phyloP scores from a whole-genome alignment of 2,329 filamentous ascomycete species.

The Nemania abortiva region DNA sequence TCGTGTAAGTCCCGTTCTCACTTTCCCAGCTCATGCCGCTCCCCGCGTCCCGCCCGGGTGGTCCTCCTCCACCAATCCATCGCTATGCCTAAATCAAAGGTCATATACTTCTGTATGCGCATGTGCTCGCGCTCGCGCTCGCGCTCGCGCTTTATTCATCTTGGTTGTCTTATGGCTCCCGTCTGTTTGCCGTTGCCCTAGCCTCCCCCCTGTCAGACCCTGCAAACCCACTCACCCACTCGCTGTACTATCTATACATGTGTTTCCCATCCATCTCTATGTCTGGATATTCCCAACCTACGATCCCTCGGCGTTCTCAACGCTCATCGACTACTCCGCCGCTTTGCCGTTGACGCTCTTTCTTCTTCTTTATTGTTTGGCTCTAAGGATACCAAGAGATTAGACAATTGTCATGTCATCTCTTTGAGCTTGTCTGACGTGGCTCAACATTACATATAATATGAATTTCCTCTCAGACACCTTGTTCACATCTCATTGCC shows the following conservation, averaged over 20 bases:
- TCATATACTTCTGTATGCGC: constrained; percentile 26
- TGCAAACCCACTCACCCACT: constrained; percentile 18
- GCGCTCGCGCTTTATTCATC: constrained; percentile 30
- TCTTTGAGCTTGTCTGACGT: constrained; percentile 18
- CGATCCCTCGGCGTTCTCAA: constrained; percentile 13
- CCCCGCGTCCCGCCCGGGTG: constrained; percentile 29
- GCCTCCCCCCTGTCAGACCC: constrained; percentile 13
- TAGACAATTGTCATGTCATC: constrained; percentile 9
- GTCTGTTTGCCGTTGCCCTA: constrained; percentile 1
- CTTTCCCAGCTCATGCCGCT: constrained; percentile 25
- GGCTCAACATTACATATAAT: constrained; percentile 20
- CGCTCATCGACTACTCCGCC: constrained; percentile 14
- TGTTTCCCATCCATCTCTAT: constrained; percentile 24
- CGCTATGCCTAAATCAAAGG: constrained; percentile 30
- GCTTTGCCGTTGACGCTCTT: constrained; percentile 2
- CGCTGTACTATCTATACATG: constrained; percentile 17
- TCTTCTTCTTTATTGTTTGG: background rate
- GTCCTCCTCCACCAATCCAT: constrained; percentile 32
- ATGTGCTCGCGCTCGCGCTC: constrained; percentile 26
- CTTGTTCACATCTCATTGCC: constrained; percentile 13
- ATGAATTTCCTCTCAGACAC: constrained; percentile 28
- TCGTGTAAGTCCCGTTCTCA: constrained; percentile 31
- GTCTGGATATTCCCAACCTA: constrained; percentile 33
- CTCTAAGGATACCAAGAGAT: background rate
- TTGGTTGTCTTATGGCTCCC: constrained; percentile 10